Evolutionary conservation across 345 rosid genomes (phyloP).

Genomic region (Lepidium africanum): DNA sequence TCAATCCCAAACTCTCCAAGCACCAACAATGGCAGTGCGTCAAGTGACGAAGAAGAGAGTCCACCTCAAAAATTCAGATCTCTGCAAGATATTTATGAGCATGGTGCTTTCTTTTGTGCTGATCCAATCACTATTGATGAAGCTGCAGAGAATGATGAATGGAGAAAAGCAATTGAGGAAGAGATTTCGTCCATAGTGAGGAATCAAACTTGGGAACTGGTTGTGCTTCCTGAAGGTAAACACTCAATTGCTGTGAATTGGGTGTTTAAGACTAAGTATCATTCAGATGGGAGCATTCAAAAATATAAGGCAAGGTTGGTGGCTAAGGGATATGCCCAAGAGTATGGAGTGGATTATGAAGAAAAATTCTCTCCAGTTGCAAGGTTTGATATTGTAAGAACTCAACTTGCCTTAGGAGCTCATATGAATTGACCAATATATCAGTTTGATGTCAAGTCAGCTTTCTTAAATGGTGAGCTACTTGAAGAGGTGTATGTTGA

Average conservation of each 20-base stretch:
- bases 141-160: background rate
- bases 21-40: background rate
- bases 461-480: conserved; percentile 9
- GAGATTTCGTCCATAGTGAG: background rate
- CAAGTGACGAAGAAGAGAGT: background rate
- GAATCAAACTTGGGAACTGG: background rate
- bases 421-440: background rate
- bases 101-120: background rate
- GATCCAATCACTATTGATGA: background rate
- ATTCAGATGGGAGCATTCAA: background rate
- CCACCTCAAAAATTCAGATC: background rate
- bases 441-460: conserved; percentile 13
- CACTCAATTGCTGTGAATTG: conserved; percentile 4
- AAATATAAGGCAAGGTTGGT: background rate
- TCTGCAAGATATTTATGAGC: background rate
- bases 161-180: background rate
- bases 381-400: background rate
- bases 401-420: background rate
- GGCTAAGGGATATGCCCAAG: background rate
- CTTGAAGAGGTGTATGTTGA: background rate
- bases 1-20: too few species aligned
- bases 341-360: background rate
- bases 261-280: conserved; percentile 7
- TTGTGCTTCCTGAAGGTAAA: background rate
- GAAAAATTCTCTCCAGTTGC: background rate